A percentile compares a stretch with the other conserved stretches of the same genome.
These are phyloP conservation scores for Dunaliella primolecta DNA, from an alignment of 139 green algal genomes.

Conservation along the genomic window DNA sequence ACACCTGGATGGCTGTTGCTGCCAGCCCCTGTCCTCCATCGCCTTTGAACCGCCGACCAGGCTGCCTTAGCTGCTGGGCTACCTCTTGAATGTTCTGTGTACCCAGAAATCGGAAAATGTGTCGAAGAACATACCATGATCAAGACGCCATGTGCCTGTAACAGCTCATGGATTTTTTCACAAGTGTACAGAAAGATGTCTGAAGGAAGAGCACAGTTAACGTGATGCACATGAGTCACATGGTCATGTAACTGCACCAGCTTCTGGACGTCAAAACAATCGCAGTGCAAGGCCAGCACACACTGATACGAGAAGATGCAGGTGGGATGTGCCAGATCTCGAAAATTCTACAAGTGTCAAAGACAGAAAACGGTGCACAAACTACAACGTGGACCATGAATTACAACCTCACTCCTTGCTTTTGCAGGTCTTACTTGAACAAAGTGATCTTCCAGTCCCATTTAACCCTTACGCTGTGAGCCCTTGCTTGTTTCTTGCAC, in stretches of 20 bases:
- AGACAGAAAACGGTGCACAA: neutral
- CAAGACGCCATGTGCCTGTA: too few relatives aligned
- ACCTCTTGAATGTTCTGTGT: conserved; percentile 63
- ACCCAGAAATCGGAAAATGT: neutral
- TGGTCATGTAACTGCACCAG: too few relatives aligned
- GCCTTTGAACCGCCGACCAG: conserved; percentile 50
- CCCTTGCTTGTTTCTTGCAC: too few relatives aligned
- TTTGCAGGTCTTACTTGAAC: too few relatives aligned
- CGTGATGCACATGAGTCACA: neutral
- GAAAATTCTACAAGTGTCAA: too few relatives aligned
- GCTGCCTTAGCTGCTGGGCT: conserved; percentile 45
- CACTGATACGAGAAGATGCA: too few relatives aligned
- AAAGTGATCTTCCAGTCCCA: too few relatives aligned
- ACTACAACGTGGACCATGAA: neutral
- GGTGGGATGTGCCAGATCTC: too few relatives aligned
- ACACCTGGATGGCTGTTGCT: conserved; percentile 48
- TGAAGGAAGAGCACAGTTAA: neutral
- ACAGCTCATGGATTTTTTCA: neutral
- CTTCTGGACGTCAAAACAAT: too few relatives aligned
- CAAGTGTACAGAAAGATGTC: neutral
- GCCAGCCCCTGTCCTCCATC: conserved; percentile 27
- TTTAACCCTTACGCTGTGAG: too few relatives aligned
- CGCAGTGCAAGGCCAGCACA: too few relatives aligned
- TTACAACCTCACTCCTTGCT: neutral
- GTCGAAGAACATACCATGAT: too few relatives aligned